Percentiles rank a stretch among this genome's conserved stretches.
These are phyloP conservation scores for Sclerotinia spermophila DNA, from an alignment of 2,329 filamentous ascomycete genomes.

Conservation along the genomic window DNA sequence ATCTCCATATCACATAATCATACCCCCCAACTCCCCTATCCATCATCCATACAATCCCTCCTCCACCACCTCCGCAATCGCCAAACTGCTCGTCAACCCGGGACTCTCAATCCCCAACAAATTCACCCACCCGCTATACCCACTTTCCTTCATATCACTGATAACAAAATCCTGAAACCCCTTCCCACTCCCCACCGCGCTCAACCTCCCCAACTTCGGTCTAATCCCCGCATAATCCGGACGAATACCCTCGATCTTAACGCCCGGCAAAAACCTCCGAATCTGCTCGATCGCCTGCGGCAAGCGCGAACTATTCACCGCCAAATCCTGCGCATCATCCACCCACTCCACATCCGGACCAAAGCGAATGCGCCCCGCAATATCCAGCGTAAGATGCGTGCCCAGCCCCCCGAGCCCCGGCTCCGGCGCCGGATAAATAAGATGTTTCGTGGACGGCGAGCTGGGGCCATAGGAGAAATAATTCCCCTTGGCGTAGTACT, in stretches of 20 bases:
- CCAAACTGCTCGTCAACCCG: constrained; percentile 80
- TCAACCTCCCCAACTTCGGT: constrained; percentile 67
- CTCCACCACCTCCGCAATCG: constrained; percentile 76
- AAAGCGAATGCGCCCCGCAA: constrained; percentile 80
- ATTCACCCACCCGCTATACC: constrained; percentile 80
- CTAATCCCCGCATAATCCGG: constrained; percentile 90
- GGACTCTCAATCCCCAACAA: constrained; percentile 91
- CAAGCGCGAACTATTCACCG: constrained; percentile 61
- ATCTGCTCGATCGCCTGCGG: constrained; percentile 70
- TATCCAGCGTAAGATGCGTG: constrained; percentile 89
- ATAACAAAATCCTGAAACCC: constrained; percentile 86
- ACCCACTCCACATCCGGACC: constrained; percentile 97
- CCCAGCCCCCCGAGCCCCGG: constrained; percentile 81
- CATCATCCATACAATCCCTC: constrained; percentile 32
- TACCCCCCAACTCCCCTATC: background rate
- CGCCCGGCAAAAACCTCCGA: constrained; percentile 68
- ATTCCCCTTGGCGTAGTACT: constrained; percentile 89
- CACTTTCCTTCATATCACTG: constrained; percentile 59
- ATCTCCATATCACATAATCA: background rate
- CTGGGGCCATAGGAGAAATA: constrained; percentile 82
- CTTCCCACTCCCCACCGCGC: constrained; percentile 59
- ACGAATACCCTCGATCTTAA: constrained; percentile 62
- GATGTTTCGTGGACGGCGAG: constrained; percentile 60
- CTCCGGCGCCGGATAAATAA: constrained; percentile 84
- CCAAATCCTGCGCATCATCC: constrained; percentile 63